Evolutionary conservation across 2,329 filamentous ascomycete genomes (phyloP).

Genomic region (Fusarium zealandicum): DNA sequence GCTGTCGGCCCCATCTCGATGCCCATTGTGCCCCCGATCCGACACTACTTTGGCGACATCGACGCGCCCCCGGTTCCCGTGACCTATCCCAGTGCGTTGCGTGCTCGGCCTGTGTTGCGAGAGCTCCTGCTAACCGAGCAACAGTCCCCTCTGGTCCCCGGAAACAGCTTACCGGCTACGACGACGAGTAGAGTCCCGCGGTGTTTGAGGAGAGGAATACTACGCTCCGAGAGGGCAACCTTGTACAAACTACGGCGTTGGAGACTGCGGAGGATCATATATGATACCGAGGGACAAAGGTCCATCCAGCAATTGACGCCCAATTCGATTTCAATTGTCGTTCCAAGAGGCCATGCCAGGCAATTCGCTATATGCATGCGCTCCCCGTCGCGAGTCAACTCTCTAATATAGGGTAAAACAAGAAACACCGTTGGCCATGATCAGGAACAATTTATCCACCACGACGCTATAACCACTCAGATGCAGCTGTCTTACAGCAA

Average conservation of each 20-base stretch:
- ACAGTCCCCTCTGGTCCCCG: slow-evolving; percentile 65
- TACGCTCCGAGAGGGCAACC: slow-evolving; percentile 13
- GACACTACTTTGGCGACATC: slow-evolving; percentile 76
- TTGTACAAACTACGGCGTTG: slow-evolving; percentile 43
- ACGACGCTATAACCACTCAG: not conserved
- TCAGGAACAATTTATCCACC: slow-evolving; percentile 14
- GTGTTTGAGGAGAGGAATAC: slow-evolving; percentile 15
- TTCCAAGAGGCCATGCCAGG: slow-evolving; percentile 1
- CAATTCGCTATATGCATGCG: slow-evolving; percentile 24
- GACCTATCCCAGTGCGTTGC: slow-evolving; percentile 87
- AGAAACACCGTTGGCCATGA: slow-evolving; percentile 27
- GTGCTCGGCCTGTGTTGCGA: not conserved
- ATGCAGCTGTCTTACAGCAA: slow-evolving; percentile 15
- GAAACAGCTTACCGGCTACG: slow-evolving; percentile 67
- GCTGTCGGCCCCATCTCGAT: slow-evolving; percentile 74
- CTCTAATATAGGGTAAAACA: slow-evolving; percentile 25
- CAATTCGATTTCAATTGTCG: slow-evolving; percentile 34
- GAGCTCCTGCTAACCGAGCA: slow-evolving; percentile 1
- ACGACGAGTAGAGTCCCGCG: slow-evolving; percentile 55
- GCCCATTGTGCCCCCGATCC: slow-evolving; percentile 75
- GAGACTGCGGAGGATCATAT: slow-evolving; percentile 28
- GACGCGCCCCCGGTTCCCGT: slow-evolving; percentile 77
- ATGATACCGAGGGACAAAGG: slow-evolving; percentile 30
- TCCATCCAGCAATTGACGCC: slow-evolving; percentile 40
- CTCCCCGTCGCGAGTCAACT: slow-evolving; percentile 18